phyloP scores from a whole-genome alignment of 1,284 basidiomycete species.

The Trametes polyzona region DNA sequence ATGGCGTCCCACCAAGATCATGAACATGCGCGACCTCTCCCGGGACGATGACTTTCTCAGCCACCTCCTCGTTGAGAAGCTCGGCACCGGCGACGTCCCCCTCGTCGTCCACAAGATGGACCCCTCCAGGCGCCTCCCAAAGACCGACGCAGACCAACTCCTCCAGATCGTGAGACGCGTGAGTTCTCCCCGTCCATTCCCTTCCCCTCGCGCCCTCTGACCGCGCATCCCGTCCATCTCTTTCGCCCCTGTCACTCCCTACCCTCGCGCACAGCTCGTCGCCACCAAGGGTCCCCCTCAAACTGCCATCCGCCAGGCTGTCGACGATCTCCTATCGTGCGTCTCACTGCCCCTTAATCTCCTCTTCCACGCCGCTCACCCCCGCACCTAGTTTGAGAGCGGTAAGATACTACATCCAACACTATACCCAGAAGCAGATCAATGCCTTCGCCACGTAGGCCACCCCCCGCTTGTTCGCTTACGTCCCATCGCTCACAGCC shows the following conservation, averaged over 20 bases:
- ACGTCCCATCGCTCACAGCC: conserved; percentile 33
- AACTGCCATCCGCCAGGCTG: conserved; percentile 63
- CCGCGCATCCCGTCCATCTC: conserved; percentile 25
- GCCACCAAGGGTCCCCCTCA: conserved; percentile 54
- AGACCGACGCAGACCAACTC: conserved; percentile 67
- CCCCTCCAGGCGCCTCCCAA: conserved; percentile 69
- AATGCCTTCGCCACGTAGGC: conserved; percentile 87
- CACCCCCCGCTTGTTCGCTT: conserved; percentile 30
- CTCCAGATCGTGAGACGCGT: conserved; percentile 77
- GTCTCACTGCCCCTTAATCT: conserved; percentile 37
- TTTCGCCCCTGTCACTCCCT: conserved; percentile 10
- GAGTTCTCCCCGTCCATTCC: conserved; percentile 40
- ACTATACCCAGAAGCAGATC: conserved; percentile 77
- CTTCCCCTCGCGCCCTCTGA: conserved; percentile 26
- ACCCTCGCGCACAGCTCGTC: conserved; percentile 60
- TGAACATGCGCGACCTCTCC: conserved; percentile 85
- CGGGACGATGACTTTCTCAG: conserved; percentile 87
- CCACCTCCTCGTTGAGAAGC: conserved; percentile 82
- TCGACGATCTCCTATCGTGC: conserved; percentile 74
- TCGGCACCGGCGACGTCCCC: conserved; percentile 74
- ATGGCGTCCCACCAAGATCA: conserved; percentile 82
- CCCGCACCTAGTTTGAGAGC: conserved; percentile 58
- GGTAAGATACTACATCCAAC: conserved; percentile 74
- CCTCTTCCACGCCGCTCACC: conserved; percentile 21
- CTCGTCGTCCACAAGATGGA: conserved; percentile 88